phyloP scores from a whole-genome alignment of 768 basidiomycete genomes.

The Cystobasidium ongulense region DNA sequence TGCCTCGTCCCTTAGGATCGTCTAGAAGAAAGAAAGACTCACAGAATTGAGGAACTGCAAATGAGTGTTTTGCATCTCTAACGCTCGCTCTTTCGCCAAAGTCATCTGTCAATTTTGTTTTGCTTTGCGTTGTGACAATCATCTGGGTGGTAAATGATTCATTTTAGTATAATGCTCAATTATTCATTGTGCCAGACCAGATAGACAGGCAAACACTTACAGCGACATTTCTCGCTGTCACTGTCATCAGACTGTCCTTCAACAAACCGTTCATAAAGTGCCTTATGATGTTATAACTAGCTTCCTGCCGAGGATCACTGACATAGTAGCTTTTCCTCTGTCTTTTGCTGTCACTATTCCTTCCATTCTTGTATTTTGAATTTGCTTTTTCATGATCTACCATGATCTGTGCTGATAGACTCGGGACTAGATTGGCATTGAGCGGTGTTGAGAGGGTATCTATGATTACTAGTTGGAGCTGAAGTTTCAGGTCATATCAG shows the following conservation, averaged over 20 bases:
- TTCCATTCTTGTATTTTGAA: not conserved
- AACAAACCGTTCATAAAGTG: not conserved
- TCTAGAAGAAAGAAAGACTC: not conserved
- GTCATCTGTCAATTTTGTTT: constrained; percentile 24
- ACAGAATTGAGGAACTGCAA: constrained; percentile 25
- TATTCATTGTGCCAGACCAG: not conserved
- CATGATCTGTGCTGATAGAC: constrained; percentile 14
- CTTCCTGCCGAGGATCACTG: not conserved
- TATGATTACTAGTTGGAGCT: constrained; percentile 21
- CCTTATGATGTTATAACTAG: not conserved
- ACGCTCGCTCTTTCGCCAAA: constrained; percentile 18
- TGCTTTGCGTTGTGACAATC: constrained; percentile 25
- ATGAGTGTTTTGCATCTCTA: constrained; percentile 21
- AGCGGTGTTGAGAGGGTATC: constrained; percentile 13
- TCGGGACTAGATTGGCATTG: constrained; percentile 7
- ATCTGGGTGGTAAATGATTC: not conserved
- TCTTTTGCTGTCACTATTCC: not conserved
- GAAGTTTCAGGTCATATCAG: not conserved
- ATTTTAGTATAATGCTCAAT: not conserved
- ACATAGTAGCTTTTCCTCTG: not conserved
- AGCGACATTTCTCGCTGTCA: not conserved
- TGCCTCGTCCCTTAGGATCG: not conserved
- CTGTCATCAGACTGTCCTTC: constrained; percentile 5
- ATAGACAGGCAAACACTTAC: not conserved
- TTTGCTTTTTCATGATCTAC: not conserved